Base-by-base conservation (phyloP, 345 rosid species). In the Schrenkiella parvula region DNA sequence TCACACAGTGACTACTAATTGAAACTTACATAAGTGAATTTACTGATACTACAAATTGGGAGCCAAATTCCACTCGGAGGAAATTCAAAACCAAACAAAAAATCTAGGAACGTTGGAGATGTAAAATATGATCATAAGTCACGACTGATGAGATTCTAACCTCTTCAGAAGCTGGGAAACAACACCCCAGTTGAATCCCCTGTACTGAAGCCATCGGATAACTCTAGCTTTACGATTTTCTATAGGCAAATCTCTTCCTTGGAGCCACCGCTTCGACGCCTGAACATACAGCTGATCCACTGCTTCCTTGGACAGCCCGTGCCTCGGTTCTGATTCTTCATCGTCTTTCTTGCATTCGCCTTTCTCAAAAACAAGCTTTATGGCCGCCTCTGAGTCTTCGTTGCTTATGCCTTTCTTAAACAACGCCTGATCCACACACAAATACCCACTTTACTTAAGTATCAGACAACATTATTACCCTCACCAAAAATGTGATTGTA, bases 141-240 rank as follows among this genome's bases (percentile, higher is more conserved):
- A 14, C 42, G 60, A 57, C 39, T 59, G 47, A 10, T 61, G 71
- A 62, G 85, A 78, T 72, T 89, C 93, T 68, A 93, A 76, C 70
- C 85, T 88, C 77, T 78, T 89, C 56, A 88, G 29, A 39, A 89
- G 74, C 75, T 77, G 72, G 66, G 73, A 34, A 58, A 85, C 83
- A 8, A 88, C 88, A 22, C 84, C 84, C 92, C 93, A 90, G 67
- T 84, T 88, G 78, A 87, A 87, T 37, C 97, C 93, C 13, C 96
- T 85, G 76, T 90, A 90, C 81, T 90, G 97, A 69, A 90, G 97
- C 98, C 97, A 90, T 71, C 91, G 78, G 28, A 93, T 72, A 9
- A 93, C 82, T 82, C 96, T 89, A 55, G 87, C 55, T 78, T 88
- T 90, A 22, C 88, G 93, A 14, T 78, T 87, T 66, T 90, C 93